phyloP scores from a whole-genome alignment of 2,329 filamentous ascomycete genomes.

The Microdochium nivale region DNA sequence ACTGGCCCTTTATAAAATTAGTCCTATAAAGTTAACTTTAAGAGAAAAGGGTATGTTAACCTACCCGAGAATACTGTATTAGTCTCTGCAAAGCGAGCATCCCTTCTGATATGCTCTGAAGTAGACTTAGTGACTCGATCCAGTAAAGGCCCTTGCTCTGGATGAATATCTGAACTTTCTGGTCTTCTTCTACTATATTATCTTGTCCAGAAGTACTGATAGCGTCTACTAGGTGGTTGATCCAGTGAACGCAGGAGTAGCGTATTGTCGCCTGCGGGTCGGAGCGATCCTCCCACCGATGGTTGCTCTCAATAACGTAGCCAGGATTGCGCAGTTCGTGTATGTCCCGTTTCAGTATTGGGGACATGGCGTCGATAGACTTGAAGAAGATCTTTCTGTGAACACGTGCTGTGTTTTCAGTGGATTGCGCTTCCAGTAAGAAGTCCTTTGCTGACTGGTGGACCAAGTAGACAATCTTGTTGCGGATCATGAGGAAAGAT shows the following conservation, averaged over 20 bases:
- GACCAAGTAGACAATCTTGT: too few species aligned
- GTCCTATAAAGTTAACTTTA: background rate
- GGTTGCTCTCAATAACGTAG: constrained; percentile 11
- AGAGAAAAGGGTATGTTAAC: background rate
- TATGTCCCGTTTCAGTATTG: constrained; percentile 23
- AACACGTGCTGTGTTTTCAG: too few species aligned
- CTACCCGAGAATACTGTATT: constrained; percentile 2
- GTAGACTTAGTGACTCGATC: constrained; percentile 31
- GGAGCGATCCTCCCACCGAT: constrained; percentile 7
- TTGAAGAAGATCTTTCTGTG: too few species aligned
- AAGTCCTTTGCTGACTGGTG: too few species aligned
- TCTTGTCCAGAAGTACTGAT: background rate
- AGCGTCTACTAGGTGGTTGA: constrained; percentile 18
- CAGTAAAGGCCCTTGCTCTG: constrained; percentile 28
- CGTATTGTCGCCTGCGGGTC: constrained; percentile 16
- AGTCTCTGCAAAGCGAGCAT: constrained; percentile 13
- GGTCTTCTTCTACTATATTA: constrained; percentile 12
- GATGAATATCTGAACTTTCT: constrained; percentile 21
- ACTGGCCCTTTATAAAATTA: background rate
- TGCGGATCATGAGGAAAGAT: too few species aligned
- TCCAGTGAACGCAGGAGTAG: constrained; percentile 26
- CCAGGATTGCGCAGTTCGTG: constrained; percentile 18
- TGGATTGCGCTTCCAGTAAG: too few species aligned
- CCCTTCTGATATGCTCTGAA: constrained; percentile 14
- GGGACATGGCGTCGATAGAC: too few species aligned